phyloP scores from a whole-genome alignment of 306 rosid genomes.

The Vigna unguiculata region DNA sequence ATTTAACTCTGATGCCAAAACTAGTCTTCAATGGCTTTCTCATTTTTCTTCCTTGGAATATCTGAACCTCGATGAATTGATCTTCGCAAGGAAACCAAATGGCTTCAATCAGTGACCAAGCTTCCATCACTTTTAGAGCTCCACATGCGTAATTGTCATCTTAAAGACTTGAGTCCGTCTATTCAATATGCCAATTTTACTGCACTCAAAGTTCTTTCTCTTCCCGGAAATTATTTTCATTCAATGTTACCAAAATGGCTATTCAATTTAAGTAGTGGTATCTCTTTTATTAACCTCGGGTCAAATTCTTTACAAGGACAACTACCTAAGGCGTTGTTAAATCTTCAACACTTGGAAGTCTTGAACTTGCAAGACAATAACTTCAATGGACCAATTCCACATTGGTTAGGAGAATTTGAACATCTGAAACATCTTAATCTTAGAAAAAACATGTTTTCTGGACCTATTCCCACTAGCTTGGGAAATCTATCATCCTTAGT shows the following conservation, averaged over 20 bases:
- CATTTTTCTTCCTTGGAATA: constrained; percentile 22
- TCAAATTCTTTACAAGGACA: constrained; percentile 1
- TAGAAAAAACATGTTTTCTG: not conserved
- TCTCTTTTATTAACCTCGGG: not conserved
- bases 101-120: not conserved
- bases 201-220: constrained; percentile 29
- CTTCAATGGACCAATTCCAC: constrained; percentile 30
- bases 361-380: not conserved
- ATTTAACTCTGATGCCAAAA: not conserved
- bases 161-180: not conserved
- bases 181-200: not conserved
- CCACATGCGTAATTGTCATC: not conserved
- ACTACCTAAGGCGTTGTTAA: constrained; percentile 8
- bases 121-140: constrained; percentile 40
- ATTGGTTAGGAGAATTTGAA: constrained; percentile 31
- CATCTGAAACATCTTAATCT: constrained; percentile 4
- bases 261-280: not conserved
- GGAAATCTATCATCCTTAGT: constrained; percentile 28
- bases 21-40: constrained; percentile 31
- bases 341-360: constrained; percentile 2
- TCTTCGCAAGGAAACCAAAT: constrained; percentile 9
- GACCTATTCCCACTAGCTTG: constrained; percentile 38
- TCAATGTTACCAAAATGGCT: constrained; percentile 10
- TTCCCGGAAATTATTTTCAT: not conserved
- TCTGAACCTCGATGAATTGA: not conserved